Conservation (phyloP, 768 basidiomycete species). For the Mycena kentingensis region DNA sequence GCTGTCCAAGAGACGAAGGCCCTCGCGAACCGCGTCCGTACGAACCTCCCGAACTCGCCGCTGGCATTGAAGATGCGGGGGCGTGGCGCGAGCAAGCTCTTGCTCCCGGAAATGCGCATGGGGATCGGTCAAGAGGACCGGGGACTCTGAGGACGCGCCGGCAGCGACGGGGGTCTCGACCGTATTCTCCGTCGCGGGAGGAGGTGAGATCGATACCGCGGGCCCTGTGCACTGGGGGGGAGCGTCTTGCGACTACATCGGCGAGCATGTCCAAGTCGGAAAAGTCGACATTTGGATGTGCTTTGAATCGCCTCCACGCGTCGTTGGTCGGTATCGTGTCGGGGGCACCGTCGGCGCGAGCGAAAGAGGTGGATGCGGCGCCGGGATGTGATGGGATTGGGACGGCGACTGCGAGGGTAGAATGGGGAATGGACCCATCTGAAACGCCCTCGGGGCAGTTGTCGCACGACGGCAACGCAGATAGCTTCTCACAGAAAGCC, state of each 20-base stretch:
- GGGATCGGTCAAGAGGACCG: conserved; percentile 54
- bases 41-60: conserved; percentile 67
- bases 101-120: conserved; percentile 54
- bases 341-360: conserved; percentile 20
- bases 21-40: conserved; percentile 72
- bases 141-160: conserved; percentile 30
- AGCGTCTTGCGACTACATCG: conserved; percentile 83
- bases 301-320: conserved; percentile 83
- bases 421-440: conserved; percentile 12
- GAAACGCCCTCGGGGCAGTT: conserved; percentile 46
- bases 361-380: conserved; percentile 19
- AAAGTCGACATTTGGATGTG: conserved; percentile 86
- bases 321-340: conserved; percentile 78
- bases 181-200: conserved; percentile 36
- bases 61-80: conserved; percentile 60
- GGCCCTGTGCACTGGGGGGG: conserved; percentile 79
- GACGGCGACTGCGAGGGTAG: conserved; percentile 5
- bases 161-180: conserved; percentile 14
- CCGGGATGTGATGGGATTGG: conserved; percentile 22
- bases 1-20: conserved; percentile 71
- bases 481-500: conserved; percentile 78
- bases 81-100: conserved; percentile 40
- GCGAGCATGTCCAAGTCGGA: conserved; percentile 82
- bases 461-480: conserved; percentile 52
- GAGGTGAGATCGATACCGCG: conserved; percentile 57